A percentile compares a stretch with the other conserved stretches of the same genome.
Evolutionary conservation across 75 land plant species (phyloP).

Genomic region (Selaginella tamariscina): DNA sequence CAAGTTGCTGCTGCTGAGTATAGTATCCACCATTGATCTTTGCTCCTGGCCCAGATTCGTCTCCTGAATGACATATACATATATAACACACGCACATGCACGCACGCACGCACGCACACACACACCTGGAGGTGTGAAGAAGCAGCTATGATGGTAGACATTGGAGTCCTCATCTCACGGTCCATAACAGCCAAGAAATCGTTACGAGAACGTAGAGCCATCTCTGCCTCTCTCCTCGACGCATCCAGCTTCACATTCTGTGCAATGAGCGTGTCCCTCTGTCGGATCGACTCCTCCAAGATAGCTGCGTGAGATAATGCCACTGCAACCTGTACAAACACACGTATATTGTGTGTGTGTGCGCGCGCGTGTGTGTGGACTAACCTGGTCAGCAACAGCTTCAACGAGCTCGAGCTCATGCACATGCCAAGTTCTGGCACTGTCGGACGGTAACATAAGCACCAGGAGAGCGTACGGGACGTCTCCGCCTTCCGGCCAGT

Average conservation of each 20-base stretch:
- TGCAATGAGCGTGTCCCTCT: slow-evolving; percentile 68
- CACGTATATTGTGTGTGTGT: no score
- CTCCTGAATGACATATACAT: no score
- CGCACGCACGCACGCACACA: no score
- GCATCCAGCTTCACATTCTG: slow-evolving; percentile 72
- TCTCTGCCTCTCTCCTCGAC: slow-evolving; percentile 74
- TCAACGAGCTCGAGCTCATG: slow-evolving; percentile 5
- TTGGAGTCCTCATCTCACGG: slow-evolving; percentile 89
- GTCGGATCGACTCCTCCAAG: slow-evolving; percentile 79
- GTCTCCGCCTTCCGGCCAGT: slow-evolving; percentile 4
- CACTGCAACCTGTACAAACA: slow-evolving; percentile 61
- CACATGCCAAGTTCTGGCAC: neutral
- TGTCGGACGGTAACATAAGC: neutral
- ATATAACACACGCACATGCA: no score
- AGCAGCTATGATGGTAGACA: slow-evolving; percentile 79
- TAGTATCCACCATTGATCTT: slow-evolving; percentile 77
- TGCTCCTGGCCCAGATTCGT: slow-evolving; percentile 71
- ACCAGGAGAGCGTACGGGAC: neutral
- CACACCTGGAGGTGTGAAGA: slow-evolving; percentile 55
- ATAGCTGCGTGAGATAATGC: slow-evolving; percentile 95
- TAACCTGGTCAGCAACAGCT: slow-evolving; percentile 5
- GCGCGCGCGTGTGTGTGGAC: no score
- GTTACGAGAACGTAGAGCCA: slow-evolving; percentile 75
- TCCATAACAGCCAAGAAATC: slow-evolving; percentile 95
- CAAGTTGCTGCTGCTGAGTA: slow-evolving; percentile 75